Evolutionary conservation across 2,329 filamentous ascomycete genomes (phyloP), one percentile per base, ranked within the genome.

Genomic region (Cadophora luteo-olivacea): DNA sequence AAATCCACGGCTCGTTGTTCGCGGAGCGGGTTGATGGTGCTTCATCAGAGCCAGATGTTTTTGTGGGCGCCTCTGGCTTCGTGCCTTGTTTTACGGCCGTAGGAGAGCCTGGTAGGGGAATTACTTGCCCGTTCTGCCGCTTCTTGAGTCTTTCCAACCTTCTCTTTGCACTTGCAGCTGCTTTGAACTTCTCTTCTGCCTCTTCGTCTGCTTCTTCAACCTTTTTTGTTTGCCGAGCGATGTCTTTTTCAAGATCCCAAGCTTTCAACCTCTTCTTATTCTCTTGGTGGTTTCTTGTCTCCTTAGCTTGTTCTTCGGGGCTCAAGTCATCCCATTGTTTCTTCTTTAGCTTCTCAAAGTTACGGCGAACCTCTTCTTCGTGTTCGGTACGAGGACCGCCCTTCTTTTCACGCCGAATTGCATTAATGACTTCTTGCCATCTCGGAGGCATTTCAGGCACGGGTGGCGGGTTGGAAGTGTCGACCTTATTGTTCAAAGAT

Each of bases 401-500:
- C 12, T 25, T 33, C 22, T 25, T 60, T 14, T 38, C 36, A 14
- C n/a, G 22, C 16, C 22, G 6, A 8, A 60, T n/a, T 41, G 22
- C 57, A 4, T 45, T 45, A 5, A 24, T 45, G 8, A 38, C 33
- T 14, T 9, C 22, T 16, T 45, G n/a, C 57, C 57, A 60, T 12
- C 22, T 25, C 5, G 60, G 60, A 12, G 60, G 4, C 41, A 48
- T 62, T 16, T 12, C 48, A 14, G 45, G 60, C 25, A 62, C 41
- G 36, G 60, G 41, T 33, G 60, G 60, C 5, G 60, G 41, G 16
- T 62, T 33, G 38, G 45, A n/a, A 11, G 19, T 25, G 25, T 62
- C 60, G 14, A 62, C 45, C 16, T 62, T 62, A 16, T 62, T 62
- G n/a, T 62, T 48, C 24, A 51, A 48, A 0, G 41, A 62, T 25